Percentiles rank a stretch among this genome's conserved stretches.
These are phyloP conservation scores for Rhizopus stolonifer DNA, from an alignment of 371 early-diverging fungal species.

Conservation along the genomic window DNA sequence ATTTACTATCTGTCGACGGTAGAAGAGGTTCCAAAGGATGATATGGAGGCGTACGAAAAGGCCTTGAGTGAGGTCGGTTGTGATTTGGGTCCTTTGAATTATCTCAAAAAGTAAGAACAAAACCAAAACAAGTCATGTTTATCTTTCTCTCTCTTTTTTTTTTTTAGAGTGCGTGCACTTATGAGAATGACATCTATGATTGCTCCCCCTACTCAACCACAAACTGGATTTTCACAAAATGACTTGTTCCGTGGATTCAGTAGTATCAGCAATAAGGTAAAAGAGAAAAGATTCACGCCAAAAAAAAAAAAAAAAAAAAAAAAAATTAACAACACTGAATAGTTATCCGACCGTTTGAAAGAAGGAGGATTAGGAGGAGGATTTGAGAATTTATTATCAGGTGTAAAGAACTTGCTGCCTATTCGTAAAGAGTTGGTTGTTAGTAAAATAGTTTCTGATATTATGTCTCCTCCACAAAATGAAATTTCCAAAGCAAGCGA, in stretches of 20 bases:
- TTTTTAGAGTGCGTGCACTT: constrained; percentile 63
- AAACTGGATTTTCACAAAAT: constrained; percentile 51
- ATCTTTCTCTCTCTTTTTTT: too few species aligned
- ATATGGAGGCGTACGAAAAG: constrained; percentile 80
- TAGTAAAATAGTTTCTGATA: constrained; percentile 81
- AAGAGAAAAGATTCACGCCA: too few species aligned
- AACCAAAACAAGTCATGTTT: background rate
- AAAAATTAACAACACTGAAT: background rate
- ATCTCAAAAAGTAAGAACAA: constrained; percentile 71
- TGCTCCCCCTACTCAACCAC: constrained; percentile 47
- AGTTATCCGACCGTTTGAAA: constrained; percentile 79
- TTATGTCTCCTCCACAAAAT: constrained; percentile 71
- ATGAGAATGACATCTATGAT: constrained; percentile 69
- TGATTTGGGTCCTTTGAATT: constrained; percentile 70
- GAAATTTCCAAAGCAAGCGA: constrained; percentile 72
- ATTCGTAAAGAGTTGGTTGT: constrained; percentile 84
- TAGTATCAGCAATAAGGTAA: constrained; percentile 83
- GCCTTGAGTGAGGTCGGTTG: constrained; percentile 77
- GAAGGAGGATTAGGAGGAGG: constrained; percentile 79
- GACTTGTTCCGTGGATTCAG: constrained; percentile 70
- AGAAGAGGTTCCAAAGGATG: constrained; percentile 76
- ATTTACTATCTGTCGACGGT: constrained; percentile 78
- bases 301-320: too few species aligned
- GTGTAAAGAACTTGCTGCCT: constrained; percentile 93
- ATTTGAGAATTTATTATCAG: constrained; percentile 86